Evolutionary conservation across 2,329 filamentous ascomycete species (phyloP).

Genomic region (Leptographium radiaticola): DNA sequence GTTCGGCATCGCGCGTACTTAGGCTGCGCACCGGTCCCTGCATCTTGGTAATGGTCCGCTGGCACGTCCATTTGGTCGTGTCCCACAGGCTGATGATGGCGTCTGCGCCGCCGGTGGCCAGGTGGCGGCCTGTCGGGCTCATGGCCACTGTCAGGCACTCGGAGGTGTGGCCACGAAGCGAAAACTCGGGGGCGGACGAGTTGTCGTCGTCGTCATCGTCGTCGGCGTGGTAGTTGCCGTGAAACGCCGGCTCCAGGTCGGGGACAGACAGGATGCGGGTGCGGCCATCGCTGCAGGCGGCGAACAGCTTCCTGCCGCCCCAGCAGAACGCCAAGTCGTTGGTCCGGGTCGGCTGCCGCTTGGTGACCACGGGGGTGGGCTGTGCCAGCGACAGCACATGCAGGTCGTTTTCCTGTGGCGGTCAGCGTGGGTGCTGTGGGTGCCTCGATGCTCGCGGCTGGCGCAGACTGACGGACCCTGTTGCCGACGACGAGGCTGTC

Average conservation of each 20-base stretch:
- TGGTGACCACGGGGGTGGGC: slow-evolving; percentile 39
- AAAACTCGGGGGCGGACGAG: slow-evolving; percentile 33
- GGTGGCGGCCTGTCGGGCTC: slow-evolving; percentile 56
- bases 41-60: slow-evolving; percentile 56
- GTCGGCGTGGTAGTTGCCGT: slow-evolving; percentile 31
- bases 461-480: neutral
- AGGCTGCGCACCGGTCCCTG: slow-evolving; percentile 57
- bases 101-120: slow-evolving; percentile 65
- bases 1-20: slow-evolving; percentile 23
- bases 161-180: slow-evolving; percentile 59
- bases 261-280: slow-evolving; percentile 60
- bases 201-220: slow-evolving; percentile 5
- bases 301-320: slow-evolving; percentile 56
- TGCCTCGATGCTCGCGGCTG: neutral
- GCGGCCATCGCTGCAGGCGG: slow-evolving; percentile 58
- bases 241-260: slow-evolving; percentile 41
- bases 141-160: slow-evolving; percentile 56
- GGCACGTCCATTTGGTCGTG: slow-evolving; percentile 63
- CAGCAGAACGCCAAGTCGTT: slow-evolving; percentile 67
- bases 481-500: slow-evolving; percentile 58
- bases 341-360: slow-evolving; percentile 50
- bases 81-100: slow-evolving; percentile 68
- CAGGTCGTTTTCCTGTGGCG: slow-evolving; percentile 42
- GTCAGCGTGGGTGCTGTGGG: neutral
- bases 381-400: slow-evolving; percentile 49